These are phyloP conservation scores for Trametes gibbosa DNA, from an alignment of 768 basidiomycete species.

Conservation along the genomic window DNA sequence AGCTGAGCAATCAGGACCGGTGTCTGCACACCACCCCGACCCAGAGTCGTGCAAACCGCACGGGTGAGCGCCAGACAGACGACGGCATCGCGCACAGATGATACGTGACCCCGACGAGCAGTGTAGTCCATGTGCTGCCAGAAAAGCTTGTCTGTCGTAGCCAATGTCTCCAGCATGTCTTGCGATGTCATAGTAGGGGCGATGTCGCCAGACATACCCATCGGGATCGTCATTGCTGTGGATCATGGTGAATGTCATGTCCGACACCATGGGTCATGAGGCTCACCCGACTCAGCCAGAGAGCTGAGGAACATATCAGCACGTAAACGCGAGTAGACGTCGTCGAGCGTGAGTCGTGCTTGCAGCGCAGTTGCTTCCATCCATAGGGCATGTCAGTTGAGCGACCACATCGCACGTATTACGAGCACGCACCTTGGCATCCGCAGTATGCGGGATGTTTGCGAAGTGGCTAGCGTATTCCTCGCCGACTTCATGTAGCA, in stretches of 20 bases:
- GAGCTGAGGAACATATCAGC: slow-evolving; percentile 90
- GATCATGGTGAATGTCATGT: not conserved
- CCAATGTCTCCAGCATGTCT: slow-evolving; percentile 60
- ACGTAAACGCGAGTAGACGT: slow-evolving; percentile 74
- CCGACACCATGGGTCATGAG: not conserved
- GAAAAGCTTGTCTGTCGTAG: slow-evolving; percentile 67
- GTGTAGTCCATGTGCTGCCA: slow-evolving; percentile 59
- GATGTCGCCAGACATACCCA: slow-evolving; percentile 60
- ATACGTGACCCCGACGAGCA: slow-evolving; percentile 57
- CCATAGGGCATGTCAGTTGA: slow-evolving; percentile 34
- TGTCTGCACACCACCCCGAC: slow-evolving; percentile 47
- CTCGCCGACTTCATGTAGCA: slow-evolving; percentile 53
- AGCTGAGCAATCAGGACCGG: slow-evolving; percentile 59
- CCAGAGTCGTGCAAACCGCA: slow-evolving; percentile 80
- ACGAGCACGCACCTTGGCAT: slow-evolving; percentile 49
- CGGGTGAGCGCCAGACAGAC: slow-evolving; percentile 68
- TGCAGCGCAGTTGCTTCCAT: slow-evolving; percentile 73
- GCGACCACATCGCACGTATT: no score
- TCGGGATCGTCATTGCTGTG: slow-evolving; percentile 78
- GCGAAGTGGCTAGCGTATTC: slow-evolving; percentile 50
- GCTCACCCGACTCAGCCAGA: slow-evolving; percentile 84
- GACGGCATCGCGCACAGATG: slow-evolving; percentile 72
- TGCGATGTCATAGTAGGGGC: slow-evolving; percentile 44
- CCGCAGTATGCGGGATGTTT: slow-evolving; percentile 52
- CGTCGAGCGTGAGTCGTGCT: slow-evolving; percentile 75